Percentiles rank a stretch among this genome's conserved stretches.
Conservation (phyloP, 2,329 filamentous ascomycete genomes). For the Fusarium virguliforme region DNA sequence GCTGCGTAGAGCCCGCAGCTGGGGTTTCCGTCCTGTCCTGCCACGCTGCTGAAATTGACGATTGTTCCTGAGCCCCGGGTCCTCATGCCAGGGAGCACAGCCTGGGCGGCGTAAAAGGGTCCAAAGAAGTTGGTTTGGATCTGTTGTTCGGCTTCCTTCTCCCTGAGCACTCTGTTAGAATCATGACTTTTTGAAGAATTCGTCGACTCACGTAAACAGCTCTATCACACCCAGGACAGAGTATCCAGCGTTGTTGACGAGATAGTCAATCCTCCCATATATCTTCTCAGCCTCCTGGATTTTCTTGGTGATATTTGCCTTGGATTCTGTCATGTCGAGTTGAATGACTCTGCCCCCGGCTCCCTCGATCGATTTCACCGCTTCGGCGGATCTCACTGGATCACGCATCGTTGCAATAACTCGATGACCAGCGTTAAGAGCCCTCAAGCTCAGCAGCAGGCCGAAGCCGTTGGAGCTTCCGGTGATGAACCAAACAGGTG, state of each 20-base stretch:
- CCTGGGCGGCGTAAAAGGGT: conserved; percentile 63
- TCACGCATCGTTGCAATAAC: conserved; percentile 45
- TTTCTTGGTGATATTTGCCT: conserved; percentile 45
- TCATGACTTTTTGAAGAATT: too few relatives aligned
- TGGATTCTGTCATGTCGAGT: conserved; percentile 51
- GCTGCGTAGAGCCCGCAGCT: conserved; percentile 62
- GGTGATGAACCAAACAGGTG: conserved; percentile 49
- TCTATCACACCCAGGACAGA: conserved; percentile 47
- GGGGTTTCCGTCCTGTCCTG: conserved; percentile 58
- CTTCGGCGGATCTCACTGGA: conserved; percentile 30
- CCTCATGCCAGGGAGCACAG: conserved; percentile 65
- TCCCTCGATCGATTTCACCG: conserved; percentile 39
- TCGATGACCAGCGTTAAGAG: conserved; percentile 39
- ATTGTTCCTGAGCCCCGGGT: conserved; percentile 60
- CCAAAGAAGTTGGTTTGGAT: conserved; percentile 68
- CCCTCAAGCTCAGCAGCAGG: conserved; percentile 41
- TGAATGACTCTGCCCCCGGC: conserved; percentile 51
- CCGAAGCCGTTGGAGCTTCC: conserved; percentile 48
- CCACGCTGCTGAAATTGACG: conserved; percentile 65
- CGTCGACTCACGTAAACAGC: conserved; percentile 48
- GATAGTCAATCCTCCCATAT: conserved; percentile 61
- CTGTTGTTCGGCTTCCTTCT: conserved; percentile 59
- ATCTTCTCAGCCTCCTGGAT: conserved; percentile 49
- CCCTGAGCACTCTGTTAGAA: conserved; percentile 45
- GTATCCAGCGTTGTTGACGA: conserved; percentile 69